phyloP scores from a whole-genome alignment of 306 rosid genomes.

The Trifolium pratense region DNA sequence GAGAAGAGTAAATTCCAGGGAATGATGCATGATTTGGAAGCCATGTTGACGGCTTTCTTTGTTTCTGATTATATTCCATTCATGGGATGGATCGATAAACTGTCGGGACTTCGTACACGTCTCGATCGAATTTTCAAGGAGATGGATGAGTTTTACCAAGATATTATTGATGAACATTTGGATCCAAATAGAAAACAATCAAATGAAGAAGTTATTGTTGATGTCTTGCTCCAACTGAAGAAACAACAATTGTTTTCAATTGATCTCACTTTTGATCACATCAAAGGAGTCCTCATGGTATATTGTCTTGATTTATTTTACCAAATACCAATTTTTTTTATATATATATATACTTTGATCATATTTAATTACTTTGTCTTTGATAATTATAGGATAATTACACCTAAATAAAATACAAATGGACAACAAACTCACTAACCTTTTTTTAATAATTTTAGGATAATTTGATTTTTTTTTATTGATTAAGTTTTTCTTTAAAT shows the following conservation, averaged over 20 bases:
- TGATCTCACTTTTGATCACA: conserved; percentile 40
- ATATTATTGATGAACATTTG: conserved; percentile 31
- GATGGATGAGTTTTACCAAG: conserved; percentile 24
- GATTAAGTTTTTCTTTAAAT: no score
- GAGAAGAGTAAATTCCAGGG: not conserved
- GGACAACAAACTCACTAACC: no score
- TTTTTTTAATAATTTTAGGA: no score
- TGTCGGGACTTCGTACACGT: conserved; percentile 26
- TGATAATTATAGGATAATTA: no score
- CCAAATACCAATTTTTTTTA: no score
- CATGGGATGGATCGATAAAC: conserved; percentile 47
- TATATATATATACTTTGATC: no score
- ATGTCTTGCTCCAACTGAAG: conserved; percentile 37
- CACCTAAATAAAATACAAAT: no score
- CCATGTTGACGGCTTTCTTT: not conserved
- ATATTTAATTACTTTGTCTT: no score
- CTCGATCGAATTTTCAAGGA: conserved; percentile 33
- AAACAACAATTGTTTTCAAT: not conserved
- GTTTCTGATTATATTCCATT: not conserved
- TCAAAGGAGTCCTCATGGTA: conserved; percentile 42
- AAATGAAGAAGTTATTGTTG: conserved; percentile 15
- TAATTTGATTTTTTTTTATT: no score
- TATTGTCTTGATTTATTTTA: not conserved
- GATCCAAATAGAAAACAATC: not conserved
- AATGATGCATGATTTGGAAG: not conserved